Conservation (phyloP, 345 rosid species). For the Pseudoturritis turrita region DNA sequence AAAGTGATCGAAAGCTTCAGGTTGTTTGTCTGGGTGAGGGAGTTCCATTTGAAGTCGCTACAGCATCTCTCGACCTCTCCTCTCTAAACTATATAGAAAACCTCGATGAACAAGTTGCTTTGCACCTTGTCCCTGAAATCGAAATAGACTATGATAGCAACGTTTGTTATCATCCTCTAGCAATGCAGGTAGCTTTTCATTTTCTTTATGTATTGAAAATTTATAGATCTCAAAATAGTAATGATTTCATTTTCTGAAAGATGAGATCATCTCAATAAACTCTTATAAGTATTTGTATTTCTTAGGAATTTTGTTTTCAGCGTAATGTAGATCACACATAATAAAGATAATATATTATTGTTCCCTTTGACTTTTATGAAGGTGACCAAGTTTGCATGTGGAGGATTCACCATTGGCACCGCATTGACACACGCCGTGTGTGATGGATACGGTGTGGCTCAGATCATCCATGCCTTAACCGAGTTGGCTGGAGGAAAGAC, state of each 20-base stretch:
- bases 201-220: not conserved
- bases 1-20: constrained; percentile 34
- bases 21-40: constrained; percentile 34
- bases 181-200: constrained; percentile 35
- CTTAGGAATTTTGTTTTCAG: not conserved
- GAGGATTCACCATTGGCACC: constrained; percentile 34
- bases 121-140: constrained; percentile 22
- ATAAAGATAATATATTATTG: not conserved
- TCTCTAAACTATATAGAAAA: constrained; percentile 37
- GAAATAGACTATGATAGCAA: constrained; percentile 15
- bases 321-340: not conserved
- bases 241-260: not conserved
- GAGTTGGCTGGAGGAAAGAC: constrained; percentile 34
- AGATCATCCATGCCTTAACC: constrained; percentile 28
- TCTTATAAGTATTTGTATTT: too few species aligned
- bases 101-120: constrained; percentile 26
- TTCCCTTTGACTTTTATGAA: constrained; percentile 10
- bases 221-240: not conserved
- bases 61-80: constrained; percentile 30
- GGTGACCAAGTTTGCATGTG: constrained; percentile 47
- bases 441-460: constrained; percentile 46
- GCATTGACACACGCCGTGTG: constrained; percentile 38
- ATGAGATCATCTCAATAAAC: not conserved
- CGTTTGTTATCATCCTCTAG: constrained; percentile 31
- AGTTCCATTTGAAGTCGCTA: constrained; percentile 49